phyloP scores from a whole-genome alignment of 73 alveolate genomes.

The Tetrahymena borealis region DNA sequence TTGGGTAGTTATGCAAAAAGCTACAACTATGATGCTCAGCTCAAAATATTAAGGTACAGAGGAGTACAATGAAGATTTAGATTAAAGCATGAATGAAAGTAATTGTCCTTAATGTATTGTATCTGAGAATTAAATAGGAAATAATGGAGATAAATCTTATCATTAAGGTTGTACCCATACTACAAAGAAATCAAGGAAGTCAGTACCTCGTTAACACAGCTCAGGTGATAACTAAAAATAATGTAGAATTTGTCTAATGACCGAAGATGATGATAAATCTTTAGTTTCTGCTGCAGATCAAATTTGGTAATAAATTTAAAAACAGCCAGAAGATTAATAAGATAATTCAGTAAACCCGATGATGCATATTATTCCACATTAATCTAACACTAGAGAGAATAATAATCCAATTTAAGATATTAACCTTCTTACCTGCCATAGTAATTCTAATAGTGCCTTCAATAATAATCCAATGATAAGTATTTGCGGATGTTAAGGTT shows the following conservation, averaged over 20 bases:
- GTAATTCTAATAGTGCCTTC: neutral
- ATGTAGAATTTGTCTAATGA: neutral
- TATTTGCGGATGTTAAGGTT: conserved; percentile 39
- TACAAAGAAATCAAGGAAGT: neutral
- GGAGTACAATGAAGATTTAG: neutral
- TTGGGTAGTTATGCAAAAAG: neutral
- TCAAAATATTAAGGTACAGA: neutral
- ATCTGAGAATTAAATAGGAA: neutral
- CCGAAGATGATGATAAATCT: neutral
- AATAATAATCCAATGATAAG: conserved; percentile 23
- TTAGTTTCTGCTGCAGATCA: too few species aligned
- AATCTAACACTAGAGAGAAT: neutral
- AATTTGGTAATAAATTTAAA: neutral
- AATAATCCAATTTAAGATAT: too few species aligned
- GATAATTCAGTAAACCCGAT: neutral
- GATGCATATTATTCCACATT: too few species aligned
- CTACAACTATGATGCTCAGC: neutral
- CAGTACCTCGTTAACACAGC: neutral
- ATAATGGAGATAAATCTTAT: neutral
- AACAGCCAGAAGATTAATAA: neutral
- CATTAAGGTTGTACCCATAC: neutral
- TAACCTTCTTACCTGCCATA: too few species aligned
- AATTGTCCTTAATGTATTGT: too few species aligned
- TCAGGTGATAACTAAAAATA: neutral
- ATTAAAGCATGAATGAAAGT: neutral